phyloP scores from a whole-genome alignment of 1,284 basidiomycete genomes.

The Malassezia arunalokei region DNA sequence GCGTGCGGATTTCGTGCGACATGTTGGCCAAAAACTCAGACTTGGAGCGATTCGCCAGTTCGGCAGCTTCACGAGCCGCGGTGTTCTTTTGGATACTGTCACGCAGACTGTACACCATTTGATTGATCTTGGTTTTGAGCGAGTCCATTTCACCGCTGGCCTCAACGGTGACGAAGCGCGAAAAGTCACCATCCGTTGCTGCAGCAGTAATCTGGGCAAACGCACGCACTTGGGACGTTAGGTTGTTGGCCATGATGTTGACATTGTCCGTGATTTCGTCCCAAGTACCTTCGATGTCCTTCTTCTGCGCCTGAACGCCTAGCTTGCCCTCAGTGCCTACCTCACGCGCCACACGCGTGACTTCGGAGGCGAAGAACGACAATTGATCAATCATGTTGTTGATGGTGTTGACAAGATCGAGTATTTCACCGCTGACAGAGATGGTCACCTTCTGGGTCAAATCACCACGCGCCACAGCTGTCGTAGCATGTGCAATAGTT shows the following conservation, averaged over 20 bases:
- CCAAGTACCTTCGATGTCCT: constrained; percentile 95
- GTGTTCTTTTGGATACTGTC: constrained; percentile 99
- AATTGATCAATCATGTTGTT: constrained; percentile 51
- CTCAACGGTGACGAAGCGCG: constrained; percentile 96
- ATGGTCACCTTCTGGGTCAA: constrained; percentile 84
- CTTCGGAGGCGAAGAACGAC: constrained; percentile 82
- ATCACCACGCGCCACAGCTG: constrained; percentile 85
- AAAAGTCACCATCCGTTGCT: constrained; percentile 97
- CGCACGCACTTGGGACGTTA: constrained; percentile 96
- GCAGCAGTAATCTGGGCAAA: constrained; percentile 98
- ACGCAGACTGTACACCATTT: constrained; percentile 95
- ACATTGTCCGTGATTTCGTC: constrained; percentile 84
- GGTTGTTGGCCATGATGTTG: constrained; percentile 55
- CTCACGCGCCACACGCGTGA: constrained; percentile 86
- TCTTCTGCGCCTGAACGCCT: constrained; percentile 92
- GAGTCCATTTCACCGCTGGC: constrained; percentile 98
- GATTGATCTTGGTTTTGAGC: constrained; percentile 96
- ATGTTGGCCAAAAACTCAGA: constrained; percentile 63
- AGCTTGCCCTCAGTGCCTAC: constrained; percentile 93
- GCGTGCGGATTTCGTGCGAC: constrained; percentile 46
- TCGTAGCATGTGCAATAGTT: constrained; percentile 86
- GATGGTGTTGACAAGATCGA: constrained; percentile 67
- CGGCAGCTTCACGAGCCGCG: constrained; percentile 89
- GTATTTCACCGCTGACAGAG: constrained; percentile 86
- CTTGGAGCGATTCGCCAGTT: constrained; percentile 81